Evolutionary conservation across 768 basidiomycete genomes (phyloP).

Genomic region (Chalciporus chontae): DNA sequence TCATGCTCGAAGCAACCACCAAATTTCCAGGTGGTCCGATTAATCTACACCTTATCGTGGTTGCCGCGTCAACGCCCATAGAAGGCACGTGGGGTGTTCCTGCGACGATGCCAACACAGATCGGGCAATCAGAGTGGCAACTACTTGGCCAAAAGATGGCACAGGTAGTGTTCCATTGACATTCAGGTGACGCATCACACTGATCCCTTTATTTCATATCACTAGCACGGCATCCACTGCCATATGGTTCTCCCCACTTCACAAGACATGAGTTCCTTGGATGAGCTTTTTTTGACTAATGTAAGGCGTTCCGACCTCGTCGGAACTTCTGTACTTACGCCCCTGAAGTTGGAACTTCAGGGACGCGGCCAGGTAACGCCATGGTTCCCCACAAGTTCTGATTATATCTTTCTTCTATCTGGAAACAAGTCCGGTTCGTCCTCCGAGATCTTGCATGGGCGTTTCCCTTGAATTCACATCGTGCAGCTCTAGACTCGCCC

Average conservation of each 20-base stretch:
- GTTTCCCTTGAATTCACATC: not conserved
- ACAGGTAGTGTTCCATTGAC: slow-evolving; percentile 35
- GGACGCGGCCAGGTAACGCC: slow-evolving; percentile 24
- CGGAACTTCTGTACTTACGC: slow-evolving; percentile 1
- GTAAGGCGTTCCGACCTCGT: slow-evolving; percentile 15
- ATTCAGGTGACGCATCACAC: slow-evolving; percentile 2
- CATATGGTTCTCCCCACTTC: slow-evolving; percentile 52
- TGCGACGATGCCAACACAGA: slow-evolving; percentile 25
- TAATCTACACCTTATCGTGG: slow-evolving; percentile 50
- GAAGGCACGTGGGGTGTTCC: slow-evolving; percentile 27
- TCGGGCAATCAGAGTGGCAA: slow-evolving; percentile 38
- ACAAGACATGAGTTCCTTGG: slow-evolving; percentile 44
- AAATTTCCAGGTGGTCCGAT: slow-evolving; percentile 31
- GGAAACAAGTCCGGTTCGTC: slow-evolving; percentile 27
- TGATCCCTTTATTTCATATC: slow-evolving; percentile 17
- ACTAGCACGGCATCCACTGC: slow-evolving; percentile 52
- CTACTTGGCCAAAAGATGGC: slow-evolving; percentile 42
- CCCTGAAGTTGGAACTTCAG: slow-evolving; percentile 23
- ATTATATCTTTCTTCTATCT: slow-evolving; percentile 43
- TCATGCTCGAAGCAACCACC: slow-evolving; percentile 28
- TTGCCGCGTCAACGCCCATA: slow-evolving; percentile 47
- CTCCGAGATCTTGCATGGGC: slow-evolving; percentile 3
- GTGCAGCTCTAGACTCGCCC: slow-evolving; percentile 12
- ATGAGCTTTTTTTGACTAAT: slow-evolving; percentile 48
- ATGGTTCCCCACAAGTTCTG: slow-evolving; percentile 40